Evolutionary conservation across 306 rosid species (phyloP), one percentile per base, ranked within the genome.

Genomic region (Purshia tridentata): DNA sequence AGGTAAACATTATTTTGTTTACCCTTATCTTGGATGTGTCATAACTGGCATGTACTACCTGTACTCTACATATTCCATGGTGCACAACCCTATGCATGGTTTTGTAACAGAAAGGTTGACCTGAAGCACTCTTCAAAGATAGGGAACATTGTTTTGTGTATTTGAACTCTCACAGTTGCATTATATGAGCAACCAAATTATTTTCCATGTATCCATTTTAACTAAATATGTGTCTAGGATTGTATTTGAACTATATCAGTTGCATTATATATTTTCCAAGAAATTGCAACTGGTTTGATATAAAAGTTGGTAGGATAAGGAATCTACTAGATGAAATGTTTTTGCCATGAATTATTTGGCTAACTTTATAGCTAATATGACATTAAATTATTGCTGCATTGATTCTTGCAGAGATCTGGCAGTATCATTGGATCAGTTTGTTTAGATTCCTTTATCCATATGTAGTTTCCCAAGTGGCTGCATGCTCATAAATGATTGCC

Each of bases 1-100:
- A 88, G 99, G 99, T 95, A 58, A n/a, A 47, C 18, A 51, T 57
- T 14, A 51, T 14, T 49, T 4, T n/a, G 42, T 44, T 44, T 4
- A 5, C 57, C 47, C 6, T 72, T 13, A 11, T 5, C 55, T 41
- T 14, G 13, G 14, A 35, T 61, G 18, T 12, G 29, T 53, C 10
- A 53, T n/a, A 53, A 18, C 18, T 53, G 29, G 23, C 7, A 11
- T 53, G 55, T 51, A 18, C 20, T 52, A 10, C 2, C 23, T 52
- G 19, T 23, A 50, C 18, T 18, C 12, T 51, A 7, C 13, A 3
- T 29, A 5, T 23, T 16, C 46, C 20, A 29, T 39, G 52, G 8
- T 46, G 53, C 19, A 20, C 48, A 42, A 5, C 13, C 22, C 64
- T 46, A 22, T 42, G 9, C 10, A 10, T 23, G 14, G 18, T 3